Percentiles rank a stretch among this genome's conserved stretches.
phyloP scores from a whole-genome alignment of 192 early-diverging fungal species.

The Backusella psychrophila region DNA sequence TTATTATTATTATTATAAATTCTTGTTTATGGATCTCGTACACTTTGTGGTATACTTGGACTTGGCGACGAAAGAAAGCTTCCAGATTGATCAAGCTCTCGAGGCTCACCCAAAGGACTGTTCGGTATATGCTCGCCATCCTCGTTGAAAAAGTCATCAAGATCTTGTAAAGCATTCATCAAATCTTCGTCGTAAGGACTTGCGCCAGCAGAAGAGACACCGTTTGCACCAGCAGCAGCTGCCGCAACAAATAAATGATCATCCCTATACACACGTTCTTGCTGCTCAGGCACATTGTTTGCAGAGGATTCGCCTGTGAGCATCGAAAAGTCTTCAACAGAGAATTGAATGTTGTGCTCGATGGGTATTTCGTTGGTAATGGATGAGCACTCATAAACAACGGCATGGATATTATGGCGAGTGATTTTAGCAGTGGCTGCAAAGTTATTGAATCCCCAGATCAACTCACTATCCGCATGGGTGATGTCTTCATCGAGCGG shows the following conservation, averaged over 20 bases:
- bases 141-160: conserved; percentile 47
- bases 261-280: conserved; percentile 3
- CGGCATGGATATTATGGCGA: conserved; percentile 44
- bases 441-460: conserved; percentile 35
- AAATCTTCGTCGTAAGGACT: conserved; percentile 31
- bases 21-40: conserved; percentile 7
- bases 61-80: neutral
- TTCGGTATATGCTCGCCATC: conserved; percentile 24
- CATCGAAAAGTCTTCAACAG: conserved; percentile 35
- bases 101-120: neutral
- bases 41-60: neutral
- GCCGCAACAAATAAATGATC: neutral
- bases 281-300: neutral
- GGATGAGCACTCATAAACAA: conserved; percentile 41
- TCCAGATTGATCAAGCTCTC: neutral
- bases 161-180: conserved; percentile 40
- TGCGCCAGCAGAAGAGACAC: neutral
- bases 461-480: conserved; percentile 19
- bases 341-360: conserved; percentile 38
- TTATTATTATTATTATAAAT: neutral
- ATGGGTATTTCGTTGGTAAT: conserved; percentile 27
- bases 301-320: conserved; percentile 16
- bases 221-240: neutral
- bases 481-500: conserved; percentile 11
- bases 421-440: conserved; percentile 25